These are phyloP conservation scores for Schizosaccharomyces osmophilus DNA, from an alignment of 805 yeast genomes.

Conservation along the genomic window DNA sequence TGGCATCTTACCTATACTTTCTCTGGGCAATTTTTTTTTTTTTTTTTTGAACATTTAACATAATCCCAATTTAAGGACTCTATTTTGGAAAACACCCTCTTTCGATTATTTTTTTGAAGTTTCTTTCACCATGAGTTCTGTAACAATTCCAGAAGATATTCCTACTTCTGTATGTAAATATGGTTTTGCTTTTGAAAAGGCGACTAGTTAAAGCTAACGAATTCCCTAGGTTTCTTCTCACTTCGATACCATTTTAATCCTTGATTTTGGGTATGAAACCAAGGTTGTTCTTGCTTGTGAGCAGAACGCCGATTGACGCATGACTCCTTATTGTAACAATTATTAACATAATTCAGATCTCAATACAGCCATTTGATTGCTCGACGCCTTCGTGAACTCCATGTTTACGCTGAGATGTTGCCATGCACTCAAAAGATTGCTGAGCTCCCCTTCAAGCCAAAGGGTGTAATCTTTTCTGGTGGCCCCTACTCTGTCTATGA, in stretches of 20 bases:
- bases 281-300: not conserved
- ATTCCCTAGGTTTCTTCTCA: not conserved
- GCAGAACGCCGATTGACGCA: too few species aligned
- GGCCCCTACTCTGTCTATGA: constrained; percentile 96
- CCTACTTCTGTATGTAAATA: not conserved
- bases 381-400: constrained; percentile 90
- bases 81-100: too few species aligned
- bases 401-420: constrained; percentile 95
- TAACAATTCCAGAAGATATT: not conserved
- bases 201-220: not conserved
- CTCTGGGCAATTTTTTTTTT: too few species aligned
- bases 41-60: too few species aligned
- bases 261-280: constrained; percentile 49
- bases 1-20: too few species aligned
- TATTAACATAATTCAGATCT: constrained; percentile 19
- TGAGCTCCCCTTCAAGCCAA: constrained; percentile 82
- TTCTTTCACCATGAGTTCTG: not conserved
- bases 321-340: not conserved
- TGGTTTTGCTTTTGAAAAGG: not conserved
- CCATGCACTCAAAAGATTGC: constrained; percentile 95
- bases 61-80: too few species aligned
- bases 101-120: too few species aligned
- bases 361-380: constrained; percentile 93
- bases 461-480: constrained; percentile 87
- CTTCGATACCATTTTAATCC: constrained; percentile 88